These are phyloP conservation scores for grape (Vitis vinifera) DNA, from an alignment of 164 flowering plant species.

Conservation along the genomic window ASM3070453v1 NC_081818.1:8860501-8861000, in stretches of 20 bases:
- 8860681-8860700: not conserved
- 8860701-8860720: not conserved
- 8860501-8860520: constrained; percentile 80
- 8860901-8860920: constrained; percentile 42
- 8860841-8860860: constrained; percentile 32
- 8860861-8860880: constrained; percentile 42
- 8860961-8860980: constrained; percentile 45
- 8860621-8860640: no score
- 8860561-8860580: not conserved
- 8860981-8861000: constrained; percentile 46
- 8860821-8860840: constrained; percentile 44
- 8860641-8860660: no score
- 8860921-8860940: constrained; percentile 45
- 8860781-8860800: constrained; percentile 30
- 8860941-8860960: constrained; percentile 36
- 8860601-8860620: not conserved
- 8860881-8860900: constrained; percentile 41
- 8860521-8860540: constrained; percentile 95
- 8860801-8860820: constrained; percentile 62
- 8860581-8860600: not conserved
- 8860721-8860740: not conserved
- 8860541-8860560: constrained; percentile 16
- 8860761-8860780: not conserved
- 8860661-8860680: no score
- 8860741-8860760: not conserved